Evolutionary conservation across 1,284 basidiomycete genomes (phyloP), one percentile per base, ranked within the genome.

Genomic region (Schizophyllum amplum): DNA sequence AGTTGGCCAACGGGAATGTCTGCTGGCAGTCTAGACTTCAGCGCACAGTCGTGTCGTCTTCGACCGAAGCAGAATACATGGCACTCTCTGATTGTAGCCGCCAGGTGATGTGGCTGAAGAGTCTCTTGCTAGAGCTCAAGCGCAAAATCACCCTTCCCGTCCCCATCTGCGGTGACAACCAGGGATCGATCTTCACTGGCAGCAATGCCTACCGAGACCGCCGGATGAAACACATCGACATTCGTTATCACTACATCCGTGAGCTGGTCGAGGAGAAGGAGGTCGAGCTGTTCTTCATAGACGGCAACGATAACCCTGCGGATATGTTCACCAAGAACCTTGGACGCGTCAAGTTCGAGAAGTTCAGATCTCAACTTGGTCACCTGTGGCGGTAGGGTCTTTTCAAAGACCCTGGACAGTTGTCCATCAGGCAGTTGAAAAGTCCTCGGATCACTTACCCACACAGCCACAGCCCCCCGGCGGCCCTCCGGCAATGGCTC

Each of bases 171-270:
- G 62, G 63, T 15, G 72, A 78, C 61, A 77, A 77, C 57, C 64
- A 72, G 54, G 66, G 69, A 1, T 62, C 72, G 0, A 66, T 77
- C 7, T 60, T 63, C 25, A 60, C 75, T 5, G 65, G 67, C 1
- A 51, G 57, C 1, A 72, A 74, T 51, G 66, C 72, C 4, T 61
- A 68, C 0, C 57, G 55, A 22, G 64, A 69, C 48, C 20, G 55
- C 4, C 56, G 68, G 0, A 66, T 71, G 7, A 77, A 77, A 60
- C 76, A 79, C 61, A 75, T 78, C 52, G 68, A 76, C 55, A 66
- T 75, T 52, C 57, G 57, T 1, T 67, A 71, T 58, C 75, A 75
- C 57, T 72, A 63, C 53, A 63, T 76, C 25, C 66, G 70, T 0
- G 69, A 75, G 47, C 55, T 55, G 13, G 64, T 74, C 54, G 59